Percentiles rank a stretch among this genome's conserved stretches.
phyloP scores from a whole-genome alignment of 2,329 filamentous ascomycete species.

The Berkeleyomyces basicola region DNA sequence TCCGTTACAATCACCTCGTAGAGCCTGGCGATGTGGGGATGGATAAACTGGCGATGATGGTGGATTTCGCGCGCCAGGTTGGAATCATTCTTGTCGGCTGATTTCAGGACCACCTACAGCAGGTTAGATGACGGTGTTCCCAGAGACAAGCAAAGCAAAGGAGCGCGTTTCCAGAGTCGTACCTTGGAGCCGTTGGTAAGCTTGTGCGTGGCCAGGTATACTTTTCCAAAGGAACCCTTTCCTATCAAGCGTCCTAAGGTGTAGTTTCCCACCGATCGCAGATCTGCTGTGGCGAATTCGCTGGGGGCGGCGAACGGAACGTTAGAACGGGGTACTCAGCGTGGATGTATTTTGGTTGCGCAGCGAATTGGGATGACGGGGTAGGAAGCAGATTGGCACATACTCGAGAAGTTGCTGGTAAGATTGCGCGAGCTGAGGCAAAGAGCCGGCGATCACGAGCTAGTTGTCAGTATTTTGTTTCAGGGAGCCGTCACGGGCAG shows the following conservation, averaged over 20 bases:
- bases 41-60: conserved; percentile 92
- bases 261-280: conserved; percentile 90
- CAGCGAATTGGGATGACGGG: neutral
- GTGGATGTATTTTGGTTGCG: conserved; percentile 13
- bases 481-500: too few species aligned
- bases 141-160: neutral
- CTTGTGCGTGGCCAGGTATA: conserved; percentile 90
- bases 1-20: conserved; percentile 99
- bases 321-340: conserved; percentile 4
- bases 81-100: conserved; percentile 84
- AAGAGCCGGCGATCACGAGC: neutral
- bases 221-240: conserved; percentile 96
- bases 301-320: conserved; percentile 31
- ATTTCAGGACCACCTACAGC: conserved; percentile 75
- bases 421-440: conserved; percentile 68
- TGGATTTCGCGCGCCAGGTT: conserved; percentile 97
- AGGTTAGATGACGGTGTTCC: neutral
- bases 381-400: conserved; percentile 21
- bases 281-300: conserved; percentile 84
- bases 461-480: neutral
- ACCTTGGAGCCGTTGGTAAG: conserved; percentile 98
- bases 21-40: conserved; percentile 88
- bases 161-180: conserved; percentile 17
- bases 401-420: conserved; percentile 94
- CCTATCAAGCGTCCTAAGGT: conserved; percentile 80